A percentile compares a stretch with the other conserved stretches of the same genome.
Evolutionary conservation across 805 yeast genomes (phyloP).

Genomic region (Saccharomycopsis sp.): DNA sequence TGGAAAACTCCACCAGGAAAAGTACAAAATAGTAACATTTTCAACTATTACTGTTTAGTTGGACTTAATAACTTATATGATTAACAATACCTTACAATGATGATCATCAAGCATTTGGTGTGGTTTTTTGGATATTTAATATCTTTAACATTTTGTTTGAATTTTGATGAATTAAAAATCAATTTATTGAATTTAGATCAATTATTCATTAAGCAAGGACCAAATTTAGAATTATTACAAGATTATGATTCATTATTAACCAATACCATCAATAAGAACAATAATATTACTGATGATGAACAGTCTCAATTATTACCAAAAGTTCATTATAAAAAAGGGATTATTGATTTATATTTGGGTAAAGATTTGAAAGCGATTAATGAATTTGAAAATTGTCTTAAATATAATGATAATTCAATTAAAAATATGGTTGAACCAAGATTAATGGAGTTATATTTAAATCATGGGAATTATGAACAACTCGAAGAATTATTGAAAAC

Average conservation of each 20-base stretch:
- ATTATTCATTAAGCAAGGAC: slow-evolving; percentile 19
- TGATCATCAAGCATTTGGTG: too few relatives aligned
- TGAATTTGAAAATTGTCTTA: slow-evolving; percentile 40
- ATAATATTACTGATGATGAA: slow-evolving; percentile 2
- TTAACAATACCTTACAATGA: too few relatives aligned
- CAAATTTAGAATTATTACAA: slow-evolving; percentile 23
- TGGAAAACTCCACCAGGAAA: too few relatives aligned
- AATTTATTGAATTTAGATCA: slow-evolving; percentile 8
- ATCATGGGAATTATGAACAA: slow-evolving; percentile 40
- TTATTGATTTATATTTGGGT: slow-evolving; percentile 47
- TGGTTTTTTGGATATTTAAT: too few relatives aligned
- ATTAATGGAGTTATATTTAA: slow-evolving; percentile 37
- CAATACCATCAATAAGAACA: slow-evolving; percentile 14
- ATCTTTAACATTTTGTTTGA: too few relatives aligned
- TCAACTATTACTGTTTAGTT: too few relatives aligned
- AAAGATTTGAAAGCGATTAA: slow-evolving; percentile 42
- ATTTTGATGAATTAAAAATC: too few relatives aligned
- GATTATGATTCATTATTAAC: slow-evolving; percentile 23
- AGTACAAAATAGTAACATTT: too few relatives aligned
- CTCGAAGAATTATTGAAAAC: slow-evolving; percentile 17
- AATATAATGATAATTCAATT: too few relatives aligned
- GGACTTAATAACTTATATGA: too few relatives aligned
- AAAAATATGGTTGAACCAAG: too few relatives aligned
- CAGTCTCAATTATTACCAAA: slow-evolving; percentile 27
- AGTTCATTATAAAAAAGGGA: slow-evolving; percentile 48